Evolutionary conservation across 2,329 filamentous ascomycete genomes (phyloP), one percentile per base, ranked within the genome.

Genomic region (Macrophomina pseudophaseolina): DNA sequence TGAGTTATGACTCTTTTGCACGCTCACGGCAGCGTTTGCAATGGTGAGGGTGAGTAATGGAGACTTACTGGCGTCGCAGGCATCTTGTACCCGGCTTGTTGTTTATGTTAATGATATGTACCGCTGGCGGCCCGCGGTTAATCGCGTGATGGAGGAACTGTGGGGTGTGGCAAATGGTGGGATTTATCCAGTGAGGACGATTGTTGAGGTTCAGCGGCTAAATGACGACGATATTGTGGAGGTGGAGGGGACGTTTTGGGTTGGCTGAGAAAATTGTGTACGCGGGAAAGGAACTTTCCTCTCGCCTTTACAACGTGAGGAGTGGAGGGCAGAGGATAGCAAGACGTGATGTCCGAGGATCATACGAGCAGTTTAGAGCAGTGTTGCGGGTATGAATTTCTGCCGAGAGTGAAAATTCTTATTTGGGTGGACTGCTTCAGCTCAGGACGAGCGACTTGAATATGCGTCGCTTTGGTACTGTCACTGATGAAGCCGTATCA

Each of bases 31-130:
- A 23, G 23, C 23, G 23, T 23, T 23, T 23, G 23, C 23, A 23
- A 23, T 23, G 23, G 23, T 23, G 23, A 23, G 23, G 23, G 23
- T 23, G 23, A 23, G 23, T 23, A 23, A 23, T 2, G 23, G 23
- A 23, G 23, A 23, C 23, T 23, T 23, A 23, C 23, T 23, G 23
- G 23, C 23, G 23, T 23, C 23, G 8, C n/a, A 53, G 12, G 68
- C 56, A 5, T 68, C 69, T 16, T 69, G 70, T 48, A 64, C 69
- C 4, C 69, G 71, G 3, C 51, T 77, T 0, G 72, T 75, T 1
- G 74, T 77, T 12, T 77, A 77, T 60, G 72, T 73, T 4, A 76
- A 74, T 1, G 76, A 78, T 48, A 77, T 79, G 75, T 75, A 73
- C 60, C 69, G 72, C 3, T 78, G 75, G 46, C 67, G 76, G 28